A percentile compares a stretch with the other conserved stretches of the same genome.
These are phyloP conservation scores for Pythium volutum DNA, from an alignment of 352 stramenopile species.

Conservation along the genomic window DNA sequence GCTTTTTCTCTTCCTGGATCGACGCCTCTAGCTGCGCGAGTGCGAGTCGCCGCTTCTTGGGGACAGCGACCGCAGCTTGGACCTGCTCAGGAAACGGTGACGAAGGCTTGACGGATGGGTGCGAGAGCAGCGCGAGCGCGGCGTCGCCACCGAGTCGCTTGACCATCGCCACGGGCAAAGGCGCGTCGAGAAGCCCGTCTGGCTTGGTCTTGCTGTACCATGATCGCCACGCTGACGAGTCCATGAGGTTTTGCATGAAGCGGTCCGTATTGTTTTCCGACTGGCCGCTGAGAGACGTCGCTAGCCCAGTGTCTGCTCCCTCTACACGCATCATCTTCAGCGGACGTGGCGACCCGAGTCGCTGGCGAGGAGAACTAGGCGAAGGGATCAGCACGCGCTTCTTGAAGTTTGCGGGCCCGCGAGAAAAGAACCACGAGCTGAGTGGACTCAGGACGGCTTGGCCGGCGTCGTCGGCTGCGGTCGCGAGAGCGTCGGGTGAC, in stretches of 20 bases:
- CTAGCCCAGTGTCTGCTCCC: background rate
- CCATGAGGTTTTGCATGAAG: constrained; percentile 48
- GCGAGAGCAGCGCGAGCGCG: constrained; percentile 6
- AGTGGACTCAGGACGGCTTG: constrained; percentile 33
- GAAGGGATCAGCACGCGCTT: constrained; percentile 42
- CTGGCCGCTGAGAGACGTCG: background rate
- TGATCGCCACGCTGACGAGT: constrained; percentile 49
- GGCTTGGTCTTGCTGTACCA: constrained; percentile 51
- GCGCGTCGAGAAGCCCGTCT: constrained; percentile 49
- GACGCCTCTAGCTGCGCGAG: constrained; percentile 18
- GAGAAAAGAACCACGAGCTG: constrained; percentile 68
- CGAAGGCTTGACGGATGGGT: background rate
- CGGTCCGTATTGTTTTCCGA: constrained; percentile 1
- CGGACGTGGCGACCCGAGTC: constrained; percentile 17
- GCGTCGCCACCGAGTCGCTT: constrained; percentile 20
- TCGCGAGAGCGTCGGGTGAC: background rate
- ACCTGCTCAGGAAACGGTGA: background rate
- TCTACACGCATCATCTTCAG: constrained; percentile 16
- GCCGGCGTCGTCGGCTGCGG: background rate
- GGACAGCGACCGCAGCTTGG: background rate
- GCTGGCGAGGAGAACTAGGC: constrained; percentile 16
- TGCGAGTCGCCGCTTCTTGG: constrained; percentile 9
- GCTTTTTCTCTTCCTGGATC: constrained; percentile 40
- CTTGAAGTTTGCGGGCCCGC: constrained; percentile 58
- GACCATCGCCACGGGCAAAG: constrained; percentile 31